Percentiles rank a stretch among this genome's conserved stretches.
phyloP scores from a whole-genome alignment of 495 filamentous ascomycete species.

The Lasiosphaeria ovina region DNA sequence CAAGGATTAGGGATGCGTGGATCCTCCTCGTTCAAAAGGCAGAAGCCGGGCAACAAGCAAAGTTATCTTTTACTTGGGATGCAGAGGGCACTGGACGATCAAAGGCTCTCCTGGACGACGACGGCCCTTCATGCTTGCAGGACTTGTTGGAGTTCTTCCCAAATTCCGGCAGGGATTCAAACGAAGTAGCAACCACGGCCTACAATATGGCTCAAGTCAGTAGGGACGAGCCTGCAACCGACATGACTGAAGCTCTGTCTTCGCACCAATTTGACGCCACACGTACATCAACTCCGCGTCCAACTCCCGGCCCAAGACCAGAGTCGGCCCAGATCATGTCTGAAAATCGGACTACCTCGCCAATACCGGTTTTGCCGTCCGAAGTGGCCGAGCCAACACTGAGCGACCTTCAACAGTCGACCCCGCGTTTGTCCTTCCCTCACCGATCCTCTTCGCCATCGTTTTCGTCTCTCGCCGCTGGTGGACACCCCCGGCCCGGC shows the following conservation, averaged over 20 bases:
- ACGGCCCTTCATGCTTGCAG: too few relatives aligned
- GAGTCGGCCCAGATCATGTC: neutral
- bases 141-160: too few relatives aligned
- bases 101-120: too few relatives aligned
- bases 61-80: constrained; percentile 22
- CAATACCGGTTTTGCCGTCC: too few relatives aligned
- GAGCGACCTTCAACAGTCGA: neutral
- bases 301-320: neutral
- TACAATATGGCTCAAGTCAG: too few relatives aligned
- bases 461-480: neutral
- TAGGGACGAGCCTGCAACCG: too few relatives aligned
- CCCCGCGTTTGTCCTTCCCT: neutral
- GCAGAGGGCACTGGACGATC: constrained; percentile 12
- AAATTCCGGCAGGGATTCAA: too few relatives aligned
- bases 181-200: too few relatives aligned
- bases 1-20: constrained; percentile 20
- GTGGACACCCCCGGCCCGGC: neutral
- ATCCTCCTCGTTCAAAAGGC: constrained; percentile 13
- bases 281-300: neutral
- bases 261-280: neutral
- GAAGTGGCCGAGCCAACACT: too few relatives aligned
- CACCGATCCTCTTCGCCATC: neutral
- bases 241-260: too few relatives aligned
- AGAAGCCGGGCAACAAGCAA: constrained; percentile 15
- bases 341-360: neutral